A percentile compares a stretch with the other conserved stretches of the same genome.
phyloP scores from a whole-genome alignment of 768 basidiomycete genomes.

The Boletellus sp. region DNA sequence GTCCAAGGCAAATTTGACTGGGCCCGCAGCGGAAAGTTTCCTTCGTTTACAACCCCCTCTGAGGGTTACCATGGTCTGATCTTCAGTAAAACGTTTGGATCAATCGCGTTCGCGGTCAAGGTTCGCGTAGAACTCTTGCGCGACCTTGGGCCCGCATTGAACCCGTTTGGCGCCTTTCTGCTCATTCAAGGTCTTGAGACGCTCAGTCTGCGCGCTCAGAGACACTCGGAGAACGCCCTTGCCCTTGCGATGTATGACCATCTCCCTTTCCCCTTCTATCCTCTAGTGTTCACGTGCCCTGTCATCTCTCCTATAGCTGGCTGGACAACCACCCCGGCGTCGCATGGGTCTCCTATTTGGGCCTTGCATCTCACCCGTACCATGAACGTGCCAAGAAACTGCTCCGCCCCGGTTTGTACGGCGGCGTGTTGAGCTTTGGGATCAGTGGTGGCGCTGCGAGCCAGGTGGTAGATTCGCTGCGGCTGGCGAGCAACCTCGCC shows the following conservation, averaged over 20 bases:
- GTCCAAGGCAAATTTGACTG: constrained; percentile 54
- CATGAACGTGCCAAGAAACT: constrained; percentile 55
- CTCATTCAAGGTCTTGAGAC: constrained; percentile 62
- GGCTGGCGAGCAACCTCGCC: constrained; percentile 67
- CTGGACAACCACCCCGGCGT: constrained; percentile 64
- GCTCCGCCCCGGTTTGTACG: constrained; percentile 51
- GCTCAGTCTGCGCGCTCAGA: constrained; percentile 53
- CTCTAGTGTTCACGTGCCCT: not conserved
- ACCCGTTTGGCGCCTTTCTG: constrained; percentile 57
- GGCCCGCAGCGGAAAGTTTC: constrained; percentile 50
- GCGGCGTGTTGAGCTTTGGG: constrained; percentile 79
- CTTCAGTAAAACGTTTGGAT: constrained; percentile 50
- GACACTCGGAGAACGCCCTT: constrained; percentile 57
- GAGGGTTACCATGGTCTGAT: constrained; percentile 55
- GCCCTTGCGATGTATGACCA: constrained; percentile 40
- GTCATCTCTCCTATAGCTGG: constrained; percentile 29
- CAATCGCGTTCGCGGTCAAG: constrained; percentile 49
- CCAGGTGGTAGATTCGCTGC: constrained; percentile 65
- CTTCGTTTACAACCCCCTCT: constrained; percentile 50
- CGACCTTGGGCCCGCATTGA: constrained; percentile 50
- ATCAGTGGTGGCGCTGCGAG: constrained; percentile 59
- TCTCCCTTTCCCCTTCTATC: not conserved
- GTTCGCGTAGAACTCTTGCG: constrained; percentile 50
- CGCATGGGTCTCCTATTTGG: constrained; percentile 77
- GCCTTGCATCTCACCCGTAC: constrained; percentile 58